Conservation (phyloP, 129 eudicot genomes). For the Oenanthe sinensis region DNA sequence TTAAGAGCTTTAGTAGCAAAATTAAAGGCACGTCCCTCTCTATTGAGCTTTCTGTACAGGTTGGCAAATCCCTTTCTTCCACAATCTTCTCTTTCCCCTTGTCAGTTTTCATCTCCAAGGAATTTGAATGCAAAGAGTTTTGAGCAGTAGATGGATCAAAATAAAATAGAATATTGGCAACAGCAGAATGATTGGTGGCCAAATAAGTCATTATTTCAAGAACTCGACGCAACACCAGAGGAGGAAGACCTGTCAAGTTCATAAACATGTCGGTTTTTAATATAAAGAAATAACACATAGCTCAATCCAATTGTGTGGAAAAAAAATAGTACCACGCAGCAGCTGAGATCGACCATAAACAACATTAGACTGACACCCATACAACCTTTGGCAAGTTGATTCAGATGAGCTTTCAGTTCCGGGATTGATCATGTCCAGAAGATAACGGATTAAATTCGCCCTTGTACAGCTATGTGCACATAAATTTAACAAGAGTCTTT, state of each 20-base stretch:
- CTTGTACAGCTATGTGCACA: constrained; percentile 81
- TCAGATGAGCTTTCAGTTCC: constrained; percentile 52
- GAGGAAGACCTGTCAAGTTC: constrained; percentile 76
- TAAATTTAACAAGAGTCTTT: constrained; percentile 77
- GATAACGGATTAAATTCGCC: constrained; percentile 60
- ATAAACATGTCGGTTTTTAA: not conserved
- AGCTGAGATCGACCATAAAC: constrained; percentile 89
- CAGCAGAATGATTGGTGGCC: constrained; percentile 85
- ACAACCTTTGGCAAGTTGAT: constrained; percentile 69
- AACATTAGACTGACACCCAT: constrained; percentile 88
- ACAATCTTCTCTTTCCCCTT: constrained; percentile 72
- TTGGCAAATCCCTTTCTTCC: constrained; percentile 31
- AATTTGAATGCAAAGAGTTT: constrained; percentile 32
- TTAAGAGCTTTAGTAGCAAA: constrained; percentile 65
- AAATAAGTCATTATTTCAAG: constrained; percentile 82
- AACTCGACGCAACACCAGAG: constrained; percentile 74
- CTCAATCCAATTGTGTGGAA: not conserved
- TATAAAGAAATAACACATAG: not conserved
- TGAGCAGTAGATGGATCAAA: constrained; percentile 58
- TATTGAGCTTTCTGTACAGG: constrained; percentile 17
- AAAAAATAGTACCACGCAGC: constrained; percentile 45
- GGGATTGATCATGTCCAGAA: constrained; percentile 72
- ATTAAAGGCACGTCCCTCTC: constrained; percentile 57
- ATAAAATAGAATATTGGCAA: constrained; percentile 67
- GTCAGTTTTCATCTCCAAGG: constrained; percentile 34